Conservation (phyloP, 192 early-diverging fungal species). For the Rhizoclosmatium globosum region DNA sequence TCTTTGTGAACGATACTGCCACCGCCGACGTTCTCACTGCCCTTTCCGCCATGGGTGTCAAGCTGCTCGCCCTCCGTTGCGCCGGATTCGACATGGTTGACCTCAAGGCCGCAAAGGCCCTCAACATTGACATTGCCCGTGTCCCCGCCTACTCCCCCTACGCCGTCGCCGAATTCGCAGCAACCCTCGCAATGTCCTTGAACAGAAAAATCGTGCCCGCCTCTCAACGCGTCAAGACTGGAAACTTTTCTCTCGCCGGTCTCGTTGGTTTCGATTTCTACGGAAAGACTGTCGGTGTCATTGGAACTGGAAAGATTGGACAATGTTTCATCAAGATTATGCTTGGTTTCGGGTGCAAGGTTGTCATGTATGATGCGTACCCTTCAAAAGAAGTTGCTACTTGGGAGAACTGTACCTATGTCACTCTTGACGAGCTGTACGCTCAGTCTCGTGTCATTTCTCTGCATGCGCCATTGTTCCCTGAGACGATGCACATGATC, state of each 20-base stretch:
- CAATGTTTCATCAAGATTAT: constrained; percentile 54
- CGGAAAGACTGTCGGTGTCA: constrained; percentile 59
- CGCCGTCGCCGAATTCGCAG: constrained; percentile 60
- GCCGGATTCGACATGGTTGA: constrained; percentile 61
- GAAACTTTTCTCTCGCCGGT: constrained; percentile 53
- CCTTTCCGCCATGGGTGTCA: constrained; percentile 41
- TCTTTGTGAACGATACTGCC: constrained; percentile 58
- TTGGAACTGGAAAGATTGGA: constrained; percentile 58
- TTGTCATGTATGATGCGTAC: constrained; percentile 59
- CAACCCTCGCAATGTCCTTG: constrained; percentile 47
- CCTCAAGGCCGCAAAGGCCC: constrained; percentile 39
- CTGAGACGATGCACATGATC: constrained; percentile 54
- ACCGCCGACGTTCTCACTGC: constrained; percentile 38
- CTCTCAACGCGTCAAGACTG: constrained; percentile 33
- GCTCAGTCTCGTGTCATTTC: constrained; percentile 50
- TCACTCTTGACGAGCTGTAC: constrained; percentile 50
- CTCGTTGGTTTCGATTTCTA: constrained; percentile 61
- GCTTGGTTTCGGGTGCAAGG: constrained; percentile 56
- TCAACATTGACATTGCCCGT: constrained; percentile 47
- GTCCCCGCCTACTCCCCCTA: constrained; percentile 61
- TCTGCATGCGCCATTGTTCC: constrained; percentile 53
- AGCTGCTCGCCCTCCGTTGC: constrained; percentile 56
- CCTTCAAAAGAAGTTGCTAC: constrained; percentile 42
- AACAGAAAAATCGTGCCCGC: constrained; percentile 56
- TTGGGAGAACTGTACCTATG: constrained; percentile 41